phyloP scores from a whole-genome alignment of 306 rosid species.

The Malus asiatica region DNA sequence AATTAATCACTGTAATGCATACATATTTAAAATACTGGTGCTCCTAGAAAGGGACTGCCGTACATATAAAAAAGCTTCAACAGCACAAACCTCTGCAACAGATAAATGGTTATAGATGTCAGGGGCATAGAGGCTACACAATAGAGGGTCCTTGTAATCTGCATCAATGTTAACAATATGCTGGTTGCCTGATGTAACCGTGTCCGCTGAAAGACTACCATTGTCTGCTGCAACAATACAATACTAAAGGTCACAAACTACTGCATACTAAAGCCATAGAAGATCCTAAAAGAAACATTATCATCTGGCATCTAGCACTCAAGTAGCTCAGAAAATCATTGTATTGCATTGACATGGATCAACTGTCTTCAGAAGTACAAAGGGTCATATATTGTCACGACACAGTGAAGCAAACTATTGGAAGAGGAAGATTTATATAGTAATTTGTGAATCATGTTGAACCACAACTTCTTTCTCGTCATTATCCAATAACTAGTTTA shows the following conservation, averaged over 20 bases:
- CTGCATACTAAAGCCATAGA: neutral
- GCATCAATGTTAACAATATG: conserved; percentile 55
- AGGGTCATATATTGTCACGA: neutral
- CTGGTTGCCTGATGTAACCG: conserved; percentile 24
- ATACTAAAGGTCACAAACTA: neutral
- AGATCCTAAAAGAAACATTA: neutral
- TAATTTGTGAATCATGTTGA: neutral
- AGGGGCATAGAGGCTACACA: conserved; percentile 63
- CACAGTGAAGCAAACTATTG: neutral
- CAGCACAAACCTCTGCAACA: conserved; percentile 66
- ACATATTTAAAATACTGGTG: neutral
- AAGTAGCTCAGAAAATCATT: neutral
- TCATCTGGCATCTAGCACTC: neutral
- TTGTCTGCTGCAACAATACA: conserved; percentile 29
- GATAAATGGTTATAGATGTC: conserved; percentile 61
- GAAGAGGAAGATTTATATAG: neutral
- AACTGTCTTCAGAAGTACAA: neutral
- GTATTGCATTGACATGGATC: neutral
- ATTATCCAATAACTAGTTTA: neutral
- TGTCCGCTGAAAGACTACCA: conserved; percentile 22
- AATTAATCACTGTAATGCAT: neutral
- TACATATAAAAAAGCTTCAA: neutral
- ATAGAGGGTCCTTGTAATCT: conserved; percentile 52
- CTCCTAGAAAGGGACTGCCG: neutral
- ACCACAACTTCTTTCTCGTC: neutral